phyloP scores from a whole-genome alignment of 805 yeast species.

The Candida nonsorbophila region DNA sequence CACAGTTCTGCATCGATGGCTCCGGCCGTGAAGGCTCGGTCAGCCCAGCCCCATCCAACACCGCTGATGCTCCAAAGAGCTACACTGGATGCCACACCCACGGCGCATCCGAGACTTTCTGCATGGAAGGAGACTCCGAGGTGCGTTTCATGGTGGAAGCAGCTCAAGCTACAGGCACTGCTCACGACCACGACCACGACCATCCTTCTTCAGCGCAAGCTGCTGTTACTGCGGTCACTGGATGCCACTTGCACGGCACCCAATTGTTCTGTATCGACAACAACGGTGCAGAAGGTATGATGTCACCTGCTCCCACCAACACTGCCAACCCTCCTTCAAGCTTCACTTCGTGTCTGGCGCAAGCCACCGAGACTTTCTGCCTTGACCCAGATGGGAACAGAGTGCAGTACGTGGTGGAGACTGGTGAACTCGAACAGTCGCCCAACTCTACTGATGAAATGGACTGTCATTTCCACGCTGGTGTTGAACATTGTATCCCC shows the following conservation, averaged over 20 bases:
- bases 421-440: not conserved
- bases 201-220: slow-evolving; percentile 1
- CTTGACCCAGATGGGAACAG: slow-evolving; percentile 9
- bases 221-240: slow-evolving; percentile 6
- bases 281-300: slow-evolving; percentile 13
- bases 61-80: slow-evolving; percentile 7
- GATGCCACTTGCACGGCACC: slow-evolving; percentile 17
- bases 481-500: slow-evolving; percentile 24
- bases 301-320: slow-evolving; percentile 8
- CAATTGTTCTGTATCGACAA: slow-evolving; percentile 14
- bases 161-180: not conserved
- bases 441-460: no score
- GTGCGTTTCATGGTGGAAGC: slow-evolving; percentile 11
- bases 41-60: slow-evolving; percentile 7
- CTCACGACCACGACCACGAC: slow-evolving; percentile 1
- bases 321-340: slow-evolving; percentile 7
- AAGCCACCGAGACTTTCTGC: slow-evolving; percentile 14
- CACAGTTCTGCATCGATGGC: slow-evolving; percentile 7
- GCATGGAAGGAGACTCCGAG: slow-evolving; percentile 12
- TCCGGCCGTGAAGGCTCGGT: slow-evolving; percentile 10
- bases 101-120: slow-evolving; percentile 12
- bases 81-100: slow-evolving; percentile 17
- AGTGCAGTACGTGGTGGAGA: slow-evolving; percentile 11
- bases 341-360: slow-evolving; percentile 15
- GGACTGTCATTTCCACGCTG: slow-evolving; percentile 28